Evolutionary conservation across 305 asterid genomes (phyloP), one percentile per base, ranked within the genome.

Genomic region (Rubia occidens): DNA sequence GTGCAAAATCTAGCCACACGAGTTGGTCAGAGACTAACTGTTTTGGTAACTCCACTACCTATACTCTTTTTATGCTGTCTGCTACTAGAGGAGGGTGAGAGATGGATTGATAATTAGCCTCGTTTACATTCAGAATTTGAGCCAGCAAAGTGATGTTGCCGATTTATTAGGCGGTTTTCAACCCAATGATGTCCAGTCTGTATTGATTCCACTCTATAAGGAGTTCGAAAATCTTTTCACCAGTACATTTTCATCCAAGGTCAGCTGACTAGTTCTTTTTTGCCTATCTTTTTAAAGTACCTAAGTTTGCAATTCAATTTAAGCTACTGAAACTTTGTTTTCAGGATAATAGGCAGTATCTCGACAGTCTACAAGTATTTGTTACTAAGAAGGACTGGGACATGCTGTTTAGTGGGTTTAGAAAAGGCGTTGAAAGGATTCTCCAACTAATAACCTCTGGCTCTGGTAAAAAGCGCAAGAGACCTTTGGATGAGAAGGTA

Each of bases 81-180:
- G 59, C 70, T 40, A 9, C 20, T 26, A 69, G 26, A 43, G 17
- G 29, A 61, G 63, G 45, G 20, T 39, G 53, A 18, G 54, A 61
- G 11, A 21, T 72, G 69, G 20, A 9, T 72, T 70, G 20, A 9
- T 72, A 44, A 68, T 71, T 20, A 71, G 18, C 60, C 64, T 60
- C 49, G 17, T 54, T 70, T 67, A 40, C 53, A 68, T 72, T 83
- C 96, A 94, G 99, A 95, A 95, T 74, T 80, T 95, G 81, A 95
- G 98, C 77, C 99, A 95, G 85, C 99, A 95, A 79, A 95, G 96
- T 77, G 99, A 95, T 71, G 83, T 84, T 76, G 94, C 96, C 29
- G 98, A 95, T 78, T 77, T 95, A 64, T 69, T 95, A 67, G 99
- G 99, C 56, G 98, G 99, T 53, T 95, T 86, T 81, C 88, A 86